A percentile compares a stretch with the other conserved stretches of the same genome.
These are phyloP conservation scores for Leptomonas pyrrhocoris DNA, from an alignment of 208 protist genomes.

Conservation along the genomic window DNA sequence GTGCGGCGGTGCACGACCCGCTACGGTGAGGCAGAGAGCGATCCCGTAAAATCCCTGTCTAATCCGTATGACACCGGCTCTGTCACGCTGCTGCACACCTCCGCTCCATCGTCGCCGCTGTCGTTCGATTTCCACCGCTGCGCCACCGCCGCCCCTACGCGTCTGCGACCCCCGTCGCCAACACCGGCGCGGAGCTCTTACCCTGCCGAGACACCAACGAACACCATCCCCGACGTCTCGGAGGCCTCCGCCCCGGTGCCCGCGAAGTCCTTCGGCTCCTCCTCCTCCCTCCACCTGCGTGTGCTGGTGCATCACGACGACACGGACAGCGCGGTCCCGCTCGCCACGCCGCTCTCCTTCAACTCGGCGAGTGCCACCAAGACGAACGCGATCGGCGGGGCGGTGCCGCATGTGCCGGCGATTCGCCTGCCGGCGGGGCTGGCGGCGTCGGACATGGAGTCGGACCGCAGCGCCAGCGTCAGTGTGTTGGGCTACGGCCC, in stretches of 20 bases:
- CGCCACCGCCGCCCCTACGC: neutral
- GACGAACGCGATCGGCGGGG: slow-evolving; percentile 18
- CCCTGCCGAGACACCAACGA: neutral
- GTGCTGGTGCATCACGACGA: neutral
- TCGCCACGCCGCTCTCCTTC: neutral
- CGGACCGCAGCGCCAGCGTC: slow-evolving; percentile 20
- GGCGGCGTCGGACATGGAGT: slow-evolving; percentile 6
- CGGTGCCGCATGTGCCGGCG: slow-evolving; percentile 18
- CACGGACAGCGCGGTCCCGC: neutral
- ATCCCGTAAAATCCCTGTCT: neutral
- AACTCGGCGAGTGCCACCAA: neutral
- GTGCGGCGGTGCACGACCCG: neutral
- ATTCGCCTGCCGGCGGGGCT: slow-evolving; percentile 14
- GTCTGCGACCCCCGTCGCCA: neutral
- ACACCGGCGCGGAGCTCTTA: neutral
- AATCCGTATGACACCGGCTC: neutral
- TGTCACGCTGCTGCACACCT: neutral
- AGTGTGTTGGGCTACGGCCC: slow-evolving; percentile 21
- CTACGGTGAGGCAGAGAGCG: neutral
- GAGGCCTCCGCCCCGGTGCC: neutral
- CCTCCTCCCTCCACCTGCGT: neutral
- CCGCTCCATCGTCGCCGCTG: neutral
- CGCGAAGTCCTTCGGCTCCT: too few relatives aligned
- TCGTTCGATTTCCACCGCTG: neutral
- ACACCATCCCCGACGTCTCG: neutral